These are phyloP conservation scores for Apiospora arundinis DNA, from an alignment of 2,329 filamentous ascomycete species.

Conservation along the genomic window DNA sequence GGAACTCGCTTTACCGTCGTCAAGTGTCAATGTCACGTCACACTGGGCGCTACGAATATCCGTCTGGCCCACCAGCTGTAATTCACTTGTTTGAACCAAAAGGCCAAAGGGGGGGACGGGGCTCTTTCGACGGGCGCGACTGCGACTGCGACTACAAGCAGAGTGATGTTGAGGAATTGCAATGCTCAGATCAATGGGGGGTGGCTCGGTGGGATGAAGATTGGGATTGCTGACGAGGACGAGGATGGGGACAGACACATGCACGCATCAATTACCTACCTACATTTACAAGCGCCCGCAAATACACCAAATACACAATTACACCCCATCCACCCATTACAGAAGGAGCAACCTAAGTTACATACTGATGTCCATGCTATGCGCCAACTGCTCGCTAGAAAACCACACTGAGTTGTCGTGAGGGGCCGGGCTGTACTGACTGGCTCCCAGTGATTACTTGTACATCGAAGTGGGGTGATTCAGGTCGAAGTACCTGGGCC, in stretches of 20 bases:
- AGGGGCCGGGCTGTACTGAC: background rate
- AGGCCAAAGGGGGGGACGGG: background rate
- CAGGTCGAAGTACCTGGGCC: slow-evolving; percentile 1
- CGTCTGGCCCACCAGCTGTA: slow-evolving; percentile 12
- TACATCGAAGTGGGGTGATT: background rate
- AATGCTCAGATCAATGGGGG: background rate
- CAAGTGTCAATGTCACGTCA: slow-evolving; percentile 16
- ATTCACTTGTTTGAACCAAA: slow-evolving; percentile 5
- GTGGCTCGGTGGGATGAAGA: too few species aligned
- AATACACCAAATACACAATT: too few species aligned
- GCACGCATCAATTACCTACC: background rate
- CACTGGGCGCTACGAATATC: slow-evolving; percentile 17
- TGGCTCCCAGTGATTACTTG: background rate
- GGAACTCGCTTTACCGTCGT: slow-evolving; percentile 4
- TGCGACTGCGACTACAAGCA: background rate
- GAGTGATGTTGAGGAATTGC: slow-evolving; percentile 4
- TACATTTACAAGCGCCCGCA: background rate
- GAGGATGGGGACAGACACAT: background rate
- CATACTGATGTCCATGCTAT: background rate
- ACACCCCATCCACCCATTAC: background rate
- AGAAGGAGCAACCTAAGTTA: background rate
- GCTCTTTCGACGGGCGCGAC: slow-evolving; percentile 8
- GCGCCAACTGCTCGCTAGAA: background rate
- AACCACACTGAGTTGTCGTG: slow-evolving; percentile 5
- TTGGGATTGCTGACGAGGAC: background rate